These are phyloP conservation scores for Fusarium xylarioides DNA, from an alignment of 2,329 filamentous ascomycete genomes.

Conservation along the genomic window DNA sequence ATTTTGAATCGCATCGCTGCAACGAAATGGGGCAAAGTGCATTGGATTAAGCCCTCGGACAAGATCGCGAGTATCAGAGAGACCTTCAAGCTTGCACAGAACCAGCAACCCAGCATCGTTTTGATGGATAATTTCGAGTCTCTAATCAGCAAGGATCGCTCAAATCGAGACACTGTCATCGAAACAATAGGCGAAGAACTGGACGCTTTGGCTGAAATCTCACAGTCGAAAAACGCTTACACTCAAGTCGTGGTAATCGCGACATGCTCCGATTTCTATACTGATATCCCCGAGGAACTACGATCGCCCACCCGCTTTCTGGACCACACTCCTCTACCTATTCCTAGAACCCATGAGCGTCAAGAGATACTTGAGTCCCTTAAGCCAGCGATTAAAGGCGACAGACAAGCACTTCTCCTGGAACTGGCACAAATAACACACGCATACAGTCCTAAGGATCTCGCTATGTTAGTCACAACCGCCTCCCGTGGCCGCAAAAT, in stretches of 20 bases:
- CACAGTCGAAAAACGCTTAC: constrained; percentile 48
- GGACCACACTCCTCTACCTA: constrained; percentile 75
- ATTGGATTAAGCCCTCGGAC: constrained; percentile 65
- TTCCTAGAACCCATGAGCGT: constrained; percentile 77
- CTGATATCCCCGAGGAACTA: constrained; percentile 76
- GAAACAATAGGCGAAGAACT: constrained; percentile 64
- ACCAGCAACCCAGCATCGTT: constrained; percentile 78
- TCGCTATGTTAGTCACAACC: constrained; percentile 67
- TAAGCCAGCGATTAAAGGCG: constrained; percentile 56
- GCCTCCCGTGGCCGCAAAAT: constrained; percentile 43
- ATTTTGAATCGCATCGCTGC: constrained; percentile 74
- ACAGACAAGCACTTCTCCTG: constrained; percentile 62
- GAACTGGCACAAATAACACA: constrained; percentile 79
- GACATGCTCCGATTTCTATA: constrained; percentile 74
- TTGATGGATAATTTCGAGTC: constrained; percentile 81
- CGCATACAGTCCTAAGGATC: constrained; percentile 84
- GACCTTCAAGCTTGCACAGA: constrained; percentile 73
- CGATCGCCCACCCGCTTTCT: constrained; percentile 72
- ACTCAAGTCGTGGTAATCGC: constrained; percentile 77
- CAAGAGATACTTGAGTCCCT: constrained; percentile 77
- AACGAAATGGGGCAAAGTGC: constrained; percentile 75
- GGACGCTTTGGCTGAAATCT: constrained; percentile 59
- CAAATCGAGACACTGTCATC: constrained; percentile 60
- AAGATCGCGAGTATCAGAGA: constrained; percentile 70
- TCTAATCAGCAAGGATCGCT: constrained; percentile 69